Conservation (phyloP, 345 rosid genomes). For the Salix koriyanagi region DNA sequence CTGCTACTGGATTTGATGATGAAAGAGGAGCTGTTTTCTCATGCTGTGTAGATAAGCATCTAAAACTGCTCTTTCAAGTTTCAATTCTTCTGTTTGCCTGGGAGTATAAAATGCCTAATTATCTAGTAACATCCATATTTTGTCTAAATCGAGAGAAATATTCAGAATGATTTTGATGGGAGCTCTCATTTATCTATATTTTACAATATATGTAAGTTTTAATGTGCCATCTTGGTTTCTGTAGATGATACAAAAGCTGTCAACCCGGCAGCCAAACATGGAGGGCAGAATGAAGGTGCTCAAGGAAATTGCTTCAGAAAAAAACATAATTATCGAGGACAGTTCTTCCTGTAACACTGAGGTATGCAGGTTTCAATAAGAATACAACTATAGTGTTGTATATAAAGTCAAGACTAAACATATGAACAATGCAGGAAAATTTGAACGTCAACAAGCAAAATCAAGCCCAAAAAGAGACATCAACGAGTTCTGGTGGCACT, state of each 20-base stretch:
- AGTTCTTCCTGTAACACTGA: conserved; percentile 27
- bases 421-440: conserved; percentile 32
- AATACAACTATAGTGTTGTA: not conserved
- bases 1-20: too few species aligned
- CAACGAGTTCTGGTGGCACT: conserved; percentile 15
- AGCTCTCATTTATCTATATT: too few species aligned
- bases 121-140: not conserved
- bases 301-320: conserved; percentile 68
- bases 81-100: not conserved
- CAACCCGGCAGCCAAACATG: conserved; percentile 48
- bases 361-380: conserved; percentile 29
- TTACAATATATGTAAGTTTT: too few species aligned
- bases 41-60: not conserved
- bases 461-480: not conserved
- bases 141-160: not conserved
- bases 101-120: not conserved
- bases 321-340: conserved; percentile 42
- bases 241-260: conserved; percentile 58
- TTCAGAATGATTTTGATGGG: too few species aligned
- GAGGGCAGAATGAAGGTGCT: conserved; percentile 59
- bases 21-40: not conserved
- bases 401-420: not conserved
- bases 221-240: not conserved
- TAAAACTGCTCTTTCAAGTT: not conserved
- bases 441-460: conserved; percentile 2